Percentiles rank a stretch among this genome's conserved stretches.
Evolutionary conservation across 495 filamentous ascomycete species (phyloP).

Genomic region (Amniculicola lignicola): DNA sequence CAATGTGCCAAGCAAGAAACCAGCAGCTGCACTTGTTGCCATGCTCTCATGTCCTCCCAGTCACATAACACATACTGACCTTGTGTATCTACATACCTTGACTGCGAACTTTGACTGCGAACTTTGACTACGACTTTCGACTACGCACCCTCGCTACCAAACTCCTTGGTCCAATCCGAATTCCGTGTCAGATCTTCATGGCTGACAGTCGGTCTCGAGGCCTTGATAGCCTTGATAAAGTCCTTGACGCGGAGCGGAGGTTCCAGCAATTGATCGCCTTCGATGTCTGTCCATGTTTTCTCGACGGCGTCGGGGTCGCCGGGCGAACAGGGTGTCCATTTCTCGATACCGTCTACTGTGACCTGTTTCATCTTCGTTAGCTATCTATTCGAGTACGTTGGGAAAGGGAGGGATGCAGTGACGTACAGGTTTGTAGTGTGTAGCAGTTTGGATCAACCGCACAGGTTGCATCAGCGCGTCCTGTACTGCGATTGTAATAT

Average conservation of each 20-base stretch:
- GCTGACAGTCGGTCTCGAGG: conserved; percentile 84
- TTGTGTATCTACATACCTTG: too few species aligned
- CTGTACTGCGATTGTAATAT: conserved; percentile 95
- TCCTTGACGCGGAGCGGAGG: conserved; percentile 85
- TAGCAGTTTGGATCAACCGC: conserved; percentile 94
- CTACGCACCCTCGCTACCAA: conserved; percentile 85
- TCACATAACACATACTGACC: too few species aligned
- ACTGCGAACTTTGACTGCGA: too few species aligned
- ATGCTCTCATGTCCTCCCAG: too few species aligned
- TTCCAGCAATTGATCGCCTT: conserved; percentile 78
- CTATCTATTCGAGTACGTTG: not conserved
- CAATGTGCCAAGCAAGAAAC: too few species aligned
- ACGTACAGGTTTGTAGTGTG: conserved; percentile 91
- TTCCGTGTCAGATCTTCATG: conserved; percentile 76
- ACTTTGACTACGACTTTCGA: too few species aligned
- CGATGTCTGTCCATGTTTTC: conserved; percentile 89
- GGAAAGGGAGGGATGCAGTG: not conserved
- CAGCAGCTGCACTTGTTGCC: too few species aligned
- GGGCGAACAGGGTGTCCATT: conserved; percentile 89
- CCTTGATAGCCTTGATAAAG: conserved; percentile 88
- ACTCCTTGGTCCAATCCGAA: conserved; percentile 92
- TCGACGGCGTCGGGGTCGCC: conserved; percentile 81
- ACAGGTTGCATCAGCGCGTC: conserved; percentile 98
- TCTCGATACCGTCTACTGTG: conserved; percentile 64
- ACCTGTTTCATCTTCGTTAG: conserved; percentile 54